Evolutionary conservation across 805 yeast genomes (phyloP).

Genomic region (Candida adriatica): DNA sequence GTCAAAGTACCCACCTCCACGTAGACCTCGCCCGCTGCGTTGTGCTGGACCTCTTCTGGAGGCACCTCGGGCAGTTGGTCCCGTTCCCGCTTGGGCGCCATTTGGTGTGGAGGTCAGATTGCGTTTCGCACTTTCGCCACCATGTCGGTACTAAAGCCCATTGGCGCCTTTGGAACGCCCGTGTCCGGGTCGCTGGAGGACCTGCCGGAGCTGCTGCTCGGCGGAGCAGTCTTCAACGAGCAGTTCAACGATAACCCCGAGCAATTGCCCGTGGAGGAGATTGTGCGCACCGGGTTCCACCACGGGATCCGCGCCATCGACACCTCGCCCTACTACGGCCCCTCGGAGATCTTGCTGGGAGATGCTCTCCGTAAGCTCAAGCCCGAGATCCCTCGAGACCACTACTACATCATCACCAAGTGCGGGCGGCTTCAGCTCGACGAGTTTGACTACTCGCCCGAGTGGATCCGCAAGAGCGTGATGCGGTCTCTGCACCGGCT

Average conservation of each 20-base stretch:
- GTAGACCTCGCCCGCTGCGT: conserved; percentile 8
- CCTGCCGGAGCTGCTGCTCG: conserved; percentile 60
- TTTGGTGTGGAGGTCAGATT: not conserved
- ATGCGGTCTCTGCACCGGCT: conserved; percentile 61
- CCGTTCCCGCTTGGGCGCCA: conserved; percentile 5
- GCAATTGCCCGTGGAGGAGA: conserved; percentile 46
- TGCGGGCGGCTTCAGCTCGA: conserved; percentile 70
- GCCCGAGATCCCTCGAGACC: conserved; percentile 44
- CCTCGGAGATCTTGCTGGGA: conserved; percentile 74
- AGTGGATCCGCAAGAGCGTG: conserved; percentile 55
- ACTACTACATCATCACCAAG: conserved; percentile 71
- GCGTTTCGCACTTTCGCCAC: no score
- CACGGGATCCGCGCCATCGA: conserved; percentile 74
- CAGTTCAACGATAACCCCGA: conserved; percentile 72
- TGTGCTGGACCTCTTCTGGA: not conserved
- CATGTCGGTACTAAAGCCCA: conserved; percentile 16
- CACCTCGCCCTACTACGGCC: conserved; percentile 92
- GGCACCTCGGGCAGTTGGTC: not conserved
- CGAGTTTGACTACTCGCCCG: conserved; percentile 69
- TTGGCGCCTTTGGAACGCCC: conserved; percentile 14
- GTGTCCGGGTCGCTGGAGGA: conserved; percentile 22
- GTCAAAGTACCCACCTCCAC: conserved; percentile 9
- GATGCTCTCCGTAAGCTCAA: conserved; percentile 41
- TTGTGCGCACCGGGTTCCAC: conserved; percentile 53
- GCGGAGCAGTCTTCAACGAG: conserved; percentile 84